Evolutionary conservation across 2,329 filamentous ascomycete species (phyloP).

Genomic region (Aspergillus hiratsukae): DNA sequence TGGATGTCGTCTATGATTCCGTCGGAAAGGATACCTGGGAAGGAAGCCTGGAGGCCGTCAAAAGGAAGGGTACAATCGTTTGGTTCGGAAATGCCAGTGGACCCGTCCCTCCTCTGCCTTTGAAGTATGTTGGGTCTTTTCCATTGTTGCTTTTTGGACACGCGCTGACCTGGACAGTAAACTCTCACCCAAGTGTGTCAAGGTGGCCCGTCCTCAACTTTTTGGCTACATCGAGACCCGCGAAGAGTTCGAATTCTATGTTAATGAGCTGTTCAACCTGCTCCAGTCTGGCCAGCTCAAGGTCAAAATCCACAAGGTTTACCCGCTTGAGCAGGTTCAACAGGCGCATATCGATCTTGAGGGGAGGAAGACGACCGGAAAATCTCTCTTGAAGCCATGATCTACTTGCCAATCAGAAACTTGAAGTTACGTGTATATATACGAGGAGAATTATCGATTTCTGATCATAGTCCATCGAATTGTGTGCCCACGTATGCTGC

Average conservation of each 20-base stretch:
- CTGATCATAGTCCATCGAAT: neutral
- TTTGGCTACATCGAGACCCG: slow-evolving; percentile 65
- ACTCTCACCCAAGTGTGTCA: slow-evolving; percentile 70
- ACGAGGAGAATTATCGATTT: neutral
- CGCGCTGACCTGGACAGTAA: slow-evolving; percentile 17
- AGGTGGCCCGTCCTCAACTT: slow-evolving; percentile 69
- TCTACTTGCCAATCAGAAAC: neutral
- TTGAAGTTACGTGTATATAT: neutral
- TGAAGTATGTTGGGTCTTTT: slow-evolving; percentile 48
- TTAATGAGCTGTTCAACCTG: slow-evolving; percentile 67
- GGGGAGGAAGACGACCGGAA: slow-evolving; percentile 76
- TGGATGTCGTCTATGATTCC: slow-evolving; percentile 76
- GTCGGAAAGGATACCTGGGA: slow-evolving; percentile 86
- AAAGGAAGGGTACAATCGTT: slow-evolving; percentile 70
- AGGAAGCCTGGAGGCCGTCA: slow-evolving; percentile 66
- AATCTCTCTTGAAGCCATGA: slow-evolving; percentile 68
- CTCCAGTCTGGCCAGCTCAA: slow-evolving; percentile 66
- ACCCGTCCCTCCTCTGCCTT: slow-evolving; percentile 64
- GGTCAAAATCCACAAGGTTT: slow-evolving; percentile 69
- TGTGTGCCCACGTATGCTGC: neutral
- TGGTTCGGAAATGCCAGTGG: slow-evolving; percentile 81
- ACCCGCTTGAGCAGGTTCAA: slow-evolving; percentile 67
- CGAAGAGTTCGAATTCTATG: slow-evolving; percentile 68
- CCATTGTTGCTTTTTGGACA: slow-evolving; percentile 21
- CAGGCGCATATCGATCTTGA: slow-evolving; percentile 75